Conservation (phyloP, 2,329 filamentous ascomycete genomes). For the Coleophoma cylindrospora region DNA sequence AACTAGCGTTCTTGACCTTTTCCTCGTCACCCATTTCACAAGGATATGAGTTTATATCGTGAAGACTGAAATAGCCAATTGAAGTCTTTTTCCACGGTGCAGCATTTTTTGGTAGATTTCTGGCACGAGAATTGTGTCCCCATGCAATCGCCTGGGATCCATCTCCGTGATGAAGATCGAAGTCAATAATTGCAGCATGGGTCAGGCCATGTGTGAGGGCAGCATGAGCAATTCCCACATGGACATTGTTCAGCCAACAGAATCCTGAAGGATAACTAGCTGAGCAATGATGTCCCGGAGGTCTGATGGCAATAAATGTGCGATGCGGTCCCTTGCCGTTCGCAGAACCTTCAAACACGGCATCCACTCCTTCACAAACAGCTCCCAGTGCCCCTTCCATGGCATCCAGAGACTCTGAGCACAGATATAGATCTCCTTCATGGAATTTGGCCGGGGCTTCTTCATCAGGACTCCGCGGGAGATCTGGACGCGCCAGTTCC, state of each 20-base stretch:
- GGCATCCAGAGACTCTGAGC: slow-evolving; percentile 76
- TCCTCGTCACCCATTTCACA: slow-evolving; percentile 92
- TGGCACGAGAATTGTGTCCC: slow-evolving; percentile 75
- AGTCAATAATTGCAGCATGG: slow-evolving; percentile 89
- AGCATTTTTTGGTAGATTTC: slow-evolving; percentile 61
- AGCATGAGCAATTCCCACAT: slow-evolving; percentile 91
- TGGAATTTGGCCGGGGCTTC: slow-evolving; percentile 56
- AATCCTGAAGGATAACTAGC: slow-evolving; percentile 87
- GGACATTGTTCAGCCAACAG: slow-evolving; percentile 98
- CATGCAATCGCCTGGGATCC: slow-evolving; percentile 94
- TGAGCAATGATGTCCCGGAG: slow-evolving; percentile 94
- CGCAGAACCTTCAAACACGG: slow-evolving; percentile 59
- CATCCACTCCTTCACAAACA: slow-evolving; percentile 88
- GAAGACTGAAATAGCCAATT: slow-evolving; percentile 93
- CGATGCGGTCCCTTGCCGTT: slow-evolving; percentile 54
- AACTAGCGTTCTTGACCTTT: slow-evolving; percentile 88
- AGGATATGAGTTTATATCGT: slow-evolving; percentile 98
- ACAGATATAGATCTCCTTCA: slow-evolving; percentile 87
- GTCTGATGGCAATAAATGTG: slow-evolving; percentile 88
- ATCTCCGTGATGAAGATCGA: slow-evolving; percentile 88
- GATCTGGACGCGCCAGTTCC: slow-evolving; percentile 68
- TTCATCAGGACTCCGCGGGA: slow-evolving; percentile 44
- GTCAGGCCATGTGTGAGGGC: slow-evolving; percentile 80
- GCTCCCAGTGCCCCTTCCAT: slow-evolving; percentile 90
- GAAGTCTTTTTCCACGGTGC: slow-evolving; percentile 74